phyloP scores from a whole-genome alignment of 371 early-diverging fungal genomes.

The Syncephalastrum contaminatum region DNA sequence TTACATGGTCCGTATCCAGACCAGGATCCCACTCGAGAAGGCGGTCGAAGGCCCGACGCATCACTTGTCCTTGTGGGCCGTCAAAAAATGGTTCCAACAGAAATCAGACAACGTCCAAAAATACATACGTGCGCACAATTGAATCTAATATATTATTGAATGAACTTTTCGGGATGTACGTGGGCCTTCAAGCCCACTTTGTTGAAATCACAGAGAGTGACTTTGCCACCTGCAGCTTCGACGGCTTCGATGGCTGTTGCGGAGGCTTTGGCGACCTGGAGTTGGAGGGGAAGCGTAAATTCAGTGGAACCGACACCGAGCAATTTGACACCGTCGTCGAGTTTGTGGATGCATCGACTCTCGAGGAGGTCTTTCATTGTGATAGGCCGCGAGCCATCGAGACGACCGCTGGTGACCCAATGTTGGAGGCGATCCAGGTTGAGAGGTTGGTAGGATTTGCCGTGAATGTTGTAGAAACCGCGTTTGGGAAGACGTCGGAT shows the following conservation, averaged over 20 bases:
- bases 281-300: conserved; percentile 58
- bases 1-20: conserved; percentile 3
- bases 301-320: conserved; percentile 67
- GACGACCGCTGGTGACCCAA: conserved; percentile 85
- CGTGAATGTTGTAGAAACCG: conserved; percentile 78
- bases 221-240: conserved; percentile 83
- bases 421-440: conserved; percentile 90
- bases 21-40: conserved; percentile 6
- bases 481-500: conserved; percentile 86
- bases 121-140: too few relatives aligned
- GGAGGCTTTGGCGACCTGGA: conserved; percentile 88
- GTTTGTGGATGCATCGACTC: conserved; percentile 71
- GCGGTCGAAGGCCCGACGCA: conserved; percentile 27
- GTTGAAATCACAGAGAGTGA: conserved; percentile 83
- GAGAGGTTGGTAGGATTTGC: conserved; percentile 70
- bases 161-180: conserved; percentile 82
- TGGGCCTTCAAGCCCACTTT: conserved; percentile 72
- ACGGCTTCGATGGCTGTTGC: conserved; percentile 78
- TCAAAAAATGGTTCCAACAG: conserved; percentile 26
- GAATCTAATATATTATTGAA: conserved; percentile 6
- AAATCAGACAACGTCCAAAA: conserved; percentile 7
- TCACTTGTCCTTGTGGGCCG: conserved; percentile 22
- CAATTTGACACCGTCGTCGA: conserved; percentile 87
- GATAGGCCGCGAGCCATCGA: conserved; percentile 81
- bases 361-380: conserved; percentile 82